Conservation (phyloP, 1,139 yeast genomes). For the Diutina pseudorugosa region DNA sequence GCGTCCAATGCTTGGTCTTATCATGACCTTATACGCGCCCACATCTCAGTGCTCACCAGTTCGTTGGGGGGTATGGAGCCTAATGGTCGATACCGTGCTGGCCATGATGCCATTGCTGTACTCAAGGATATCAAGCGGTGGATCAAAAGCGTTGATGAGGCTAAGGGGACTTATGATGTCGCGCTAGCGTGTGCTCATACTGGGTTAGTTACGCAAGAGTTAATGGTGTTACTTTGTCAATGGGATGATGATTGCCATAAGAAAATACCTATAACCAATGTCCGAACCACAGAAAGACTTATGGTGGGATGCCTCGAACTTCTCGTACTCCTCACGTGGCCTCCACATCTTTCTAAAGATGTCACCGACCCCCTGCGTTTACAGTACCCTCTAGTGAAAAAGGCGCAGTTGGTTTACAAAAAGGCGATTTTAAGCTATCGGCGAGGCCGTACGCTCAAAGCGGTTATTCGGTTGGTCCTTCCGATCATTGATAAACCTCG, state of each 20-base stretch:
- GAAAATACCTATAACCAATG: neutral
- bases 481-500: slow-evolving; percentile 49
- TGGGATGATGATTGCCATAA: slow-evolving; percentile 39
- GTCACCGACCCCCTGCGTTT: slow-evolving; percentile 7
- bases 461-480: slow-evolving; percentile 57
- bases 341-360: slow-evolving; percentile 29
- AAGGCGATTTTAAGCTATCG: slow-evolving; percentile 47
- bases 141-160: slow-evolving; percentile 77
- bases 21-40: slow-evolving; percentile 34
- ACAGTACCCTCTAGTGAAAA: slow-evolving; percentile 11
- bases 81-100: slow-evolving; percentile 43
- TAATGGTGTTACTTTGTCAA: slow-evolving; percentile 61
- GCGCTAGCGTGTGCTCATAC: slow-evolving; percentile 83
- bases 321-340: slow-evolving; percentile 81
- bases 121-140: slow-evolving; percentile 79
- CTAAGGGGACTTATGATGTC: slow-evolving; percentile 57
- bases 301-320: slow-evolving; percentile 67
- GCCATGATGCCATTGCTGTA: slow-evolving; percentile 87
- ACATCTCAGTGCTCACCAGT: slow-evolving; percentile 58
- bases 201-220: slow-evolving; percentile 60
- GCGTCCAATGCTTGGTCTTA: neutral
- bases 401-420: slow-evolving; percentile 63
- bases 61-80: slow-evolving; percentile 73
- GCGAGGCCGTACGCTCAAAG: slow-evolving; percentile 52
- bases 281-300: slow-evolving; percentile 36